Base-by-base conservation (phyloP, 345 rosid genomes). In the Psidium guajava region DNA sequence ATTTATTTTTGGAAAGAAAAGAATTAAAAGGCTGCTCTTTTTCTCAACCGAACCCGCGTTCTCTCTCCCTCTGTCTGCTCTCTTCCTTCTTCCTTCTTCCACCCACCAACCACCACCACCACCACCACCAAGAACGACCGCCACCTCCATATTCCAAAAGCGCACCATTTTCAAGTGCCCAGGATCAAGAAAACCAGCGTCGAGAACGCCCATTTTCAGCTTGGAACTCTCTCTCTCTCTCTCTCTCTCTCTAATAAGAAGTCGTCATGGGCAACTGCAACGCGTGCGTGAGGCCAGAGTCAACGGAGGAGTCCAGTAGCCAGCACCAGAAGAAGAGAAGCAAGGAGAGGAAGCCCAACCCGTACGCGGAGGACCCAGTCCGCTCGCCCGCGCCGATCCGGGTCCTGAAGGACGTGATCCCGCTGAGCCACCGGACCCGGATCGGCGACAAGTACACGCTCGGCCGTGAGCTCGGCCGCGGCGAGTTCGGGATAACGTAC, bases 251-350 rank as follows among this genome's bases (percentile, higher is more conserved):
- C 28, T 18, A 80, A 73, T 54, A 32, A 51, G 36, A 57, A n/a
- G n/a, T 28, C 59, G 69, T 22, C 51, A 97, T 97, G 99, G 99
- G 99, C 54, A 97, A 97, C 93, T 97, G 99, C 84, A 94, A 91
- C 96, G 92, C 91, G 50, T 97, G 99, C 83, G 93, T 95, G 42
- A 92, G 93, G 75, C 94, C 97, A 21, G 90, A 91, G 83, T 81
- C 69, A 25, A 25, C 40, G 28, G 83, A 82, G 83, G 80, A 84
- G 58, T 81, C 82, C 42, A 82, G 88, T 15, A 86, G 90, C 57
- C 86, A 85, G 75, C 85, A 81, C 16, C 88, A 74, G 6, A 90
- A 91, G 88, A 91, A 89, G 84, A 85, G 88, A 82, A 84, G 85
- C 80, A 92, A 82, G 56, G 93, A 93, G 15, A 61, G 90, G 53